A percentile compares a stretch with the other conserved stretches of the same genome.
phyloP scores from a whole-genome alignment of 2,329 filamentous ascomycete genomes.

The Fusarium penzigii region DNA sequence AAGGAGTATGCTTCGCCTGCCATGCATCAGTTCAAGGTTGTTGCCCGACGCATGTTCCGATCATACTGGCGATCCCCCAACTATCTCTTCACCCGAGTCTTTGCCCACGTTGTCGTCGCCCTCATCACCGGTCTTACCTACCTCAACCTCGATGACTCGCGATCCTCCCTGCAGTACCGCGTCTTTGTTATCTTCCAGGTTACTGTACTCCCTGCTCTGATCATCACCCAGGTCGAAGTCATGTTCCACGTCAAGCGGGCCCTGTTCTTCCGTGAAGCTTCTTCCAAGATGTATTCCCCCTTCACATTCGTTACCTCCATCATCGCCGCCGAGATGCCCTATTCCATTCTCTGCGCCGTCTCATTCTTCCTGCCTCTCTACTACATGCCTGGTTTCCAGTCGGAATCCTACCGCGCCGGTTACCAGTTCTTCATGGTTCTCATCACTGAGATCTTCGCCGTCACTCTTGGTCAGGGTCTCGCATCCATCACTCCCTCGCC shows the following conservation, averaged over 20 bases:
- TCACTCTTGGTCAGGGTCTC: constrained; percentile 76
- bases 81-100: constrained; percentile 85
- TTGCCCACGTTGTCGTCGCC: constrained; percentile 79
- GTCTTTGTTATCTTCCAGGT: constrained; percentile 92
- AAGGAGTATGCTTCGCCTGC: constrained; percentile 83
- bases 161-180: constrained; percentile 77
- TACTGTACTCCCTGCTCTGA: constrained; percentile 79
- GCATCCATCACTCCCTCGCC: constrained; percentile 76
- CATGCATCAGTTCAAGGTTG: constrained; percentile 75
- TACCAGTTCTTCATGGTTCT: constrained; percentile 87
- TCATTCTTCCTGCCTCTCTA: constrained; percentile 82
- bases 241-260: constrained; percentile 80
- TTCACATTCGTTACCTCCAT: constrained; percentile 77
- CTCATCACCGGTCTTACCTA: constrained; percentile 79
- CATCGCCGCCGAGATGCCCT: constrained; percentile 82
- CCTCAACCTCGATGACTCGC: constrained; percentile 74
- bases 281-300: constrained; percentile 82
- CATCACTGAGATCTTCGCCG: constrained; percentile 80
- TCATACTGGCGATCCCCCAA: constrained; percentile 85
- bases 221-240: constrained; percentile 77
- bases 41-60: constrained; percentile 71
- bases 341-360: constrained; percentile 77
- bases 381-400: constrained; percentile 77
- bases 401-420: constrained; percentile 65
- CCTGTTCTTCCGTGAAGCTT: constrained; percentile 84